phyloP scores from a whole-genome alignment of 805 yeast genomes.

The Zygosaccharomyces rouxii region DNA sequence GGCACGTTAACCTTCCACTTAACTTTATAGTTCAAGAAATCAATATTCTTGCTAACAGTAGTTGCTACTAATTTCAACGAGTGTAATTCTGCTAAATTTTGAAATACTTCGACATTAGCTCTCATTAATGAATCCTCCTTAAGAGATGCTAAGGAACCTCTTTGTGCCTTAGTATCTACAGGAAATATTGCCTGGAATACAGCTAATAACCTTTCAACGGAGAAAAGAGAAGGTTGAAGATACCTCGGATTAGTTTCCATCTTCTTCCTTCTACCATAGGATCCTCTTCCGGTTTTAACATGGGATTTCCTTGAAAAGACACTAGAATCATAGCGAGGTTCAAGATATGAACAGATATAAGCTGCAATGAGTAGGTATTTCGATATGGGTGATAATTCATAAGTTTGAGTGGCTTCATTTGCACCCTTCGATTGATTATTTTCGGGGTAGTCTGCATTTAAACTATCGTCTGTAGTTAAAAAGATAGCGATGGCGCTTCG shows the following conservation, averaged over 20 bases:
- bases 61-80: constrained; percentile 48
- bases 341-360: constrained; percentile 75
- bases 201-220: constrained; percentile 74
- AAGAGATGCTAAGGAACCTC: constrained; percentile 22
- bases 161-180: constrained; percentile 30
- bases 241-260: constrained; percentile 54
- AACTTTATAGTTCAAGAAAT: constrained; percentile 59
- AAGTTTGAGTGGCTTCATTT: constrained; percentile 16
- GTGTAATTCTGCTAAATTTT: constrained; percentile 55
- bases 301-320: constrained; percentile 52
- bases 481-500: constrained; percentile 32
- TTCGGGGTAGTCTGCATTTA: constrained; percentile 17
- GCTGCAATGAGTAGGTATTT: constrained; percentile 77
- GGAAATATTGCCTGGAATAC: constrained; percentile 68
- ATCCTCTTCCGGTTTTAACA: constrained; percentile 44
- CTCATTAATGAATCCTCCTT: constrained; percentile 27
- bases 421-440: constrained; percentile 10
- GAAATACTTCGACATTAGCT: constrained; percentile 47
- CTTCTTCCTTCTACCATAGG: constrained; percentile 41
- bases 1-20: constrained; percentile 76
- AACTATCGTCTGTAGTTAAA: constrained; percentile 33
- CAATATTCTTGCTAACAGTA: constrained; percentile 41
- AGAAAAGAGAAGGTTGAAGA: constrained; percentile 69
- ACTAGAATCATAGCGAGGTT: constrained; percentile 62
- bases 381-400: constrained; percentile 55